phyloP scores from a whole-genome alignment of 2,329 filamentous ascomycete species.

The Basipetospora chlamydospora region DNA sequence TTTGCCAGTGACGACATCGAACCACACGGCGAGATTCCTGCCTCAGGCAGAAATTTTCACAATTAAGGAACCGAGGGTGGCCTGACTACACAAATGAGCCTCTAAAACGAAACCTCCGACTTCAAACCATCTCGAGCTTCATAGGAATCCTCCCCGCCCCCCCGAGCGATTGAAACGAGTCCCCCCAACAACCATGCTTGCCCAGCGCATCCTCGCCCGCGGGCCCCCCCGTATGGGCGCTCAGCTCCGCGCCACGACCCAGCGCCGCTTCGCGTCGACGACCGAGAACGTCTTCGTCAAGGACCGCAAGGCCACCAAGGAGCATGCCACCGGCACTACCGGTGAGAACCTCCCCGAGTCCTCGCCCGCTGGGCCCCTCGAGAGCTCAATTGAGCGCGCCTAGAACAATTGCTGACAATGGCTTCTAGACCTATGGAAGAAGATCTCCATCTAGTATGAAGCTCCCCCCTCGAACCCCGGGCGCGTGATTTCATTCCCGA shows the following conservation, averaged over 20 bases:
- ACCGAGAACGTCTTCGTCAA: slow-evolving; percentile 86
- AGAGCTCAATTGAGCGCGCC: too few species aligned
- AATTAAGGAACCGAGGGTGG: too few species aligned
- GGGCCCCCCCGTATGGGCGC: slow-evolving; percentile 46
- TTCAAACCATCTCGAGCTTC: too few species aligned
- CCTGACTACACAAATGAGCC: slow-evolving; percentile 1
- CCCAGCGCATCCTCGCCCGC: slow-evolving; percentile 47
- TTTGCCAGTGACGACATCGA: too few species aligned
- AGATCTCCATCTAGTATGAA: slow-evolving; percentile 88
- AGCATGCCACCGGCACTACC: slow-evolving; percentile 72
- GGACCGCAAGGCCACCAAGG: slow-evolving; percentile 80
- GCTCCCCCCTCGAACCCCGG: not conserved
- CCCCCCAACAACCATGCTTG: slow-evolving; percentile 40
- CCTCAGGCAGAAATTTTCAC: slow-evolving; percentile 5
- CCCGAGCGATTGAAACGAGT: slow-evolving; percentile 4
- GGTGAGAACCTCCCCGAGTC: slow-evolving; percentile 51
- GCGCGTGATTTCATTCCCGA: slow-evolving; percentile 2
- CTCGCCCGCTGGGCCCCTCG: too few species aligned
- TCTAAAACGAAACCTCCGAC: slow-evolving; percentile 2
- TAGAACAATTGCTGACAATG: slow-evolving; percentile 20
- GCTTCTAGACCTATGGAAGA: slow-evolving; percentile 72
- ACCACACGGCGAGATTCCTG: not conserved
- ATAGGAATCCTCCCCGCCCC: not conserved
- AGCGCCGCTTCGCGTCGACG: slow-evolving; percentile 59
- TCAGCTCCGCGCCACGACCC: slow-evolving; percentile 43